Evolutionary conservation across 148 eudicot species (phyloP).

Genomic region (Rhododendron ferrugineum): DNA sequence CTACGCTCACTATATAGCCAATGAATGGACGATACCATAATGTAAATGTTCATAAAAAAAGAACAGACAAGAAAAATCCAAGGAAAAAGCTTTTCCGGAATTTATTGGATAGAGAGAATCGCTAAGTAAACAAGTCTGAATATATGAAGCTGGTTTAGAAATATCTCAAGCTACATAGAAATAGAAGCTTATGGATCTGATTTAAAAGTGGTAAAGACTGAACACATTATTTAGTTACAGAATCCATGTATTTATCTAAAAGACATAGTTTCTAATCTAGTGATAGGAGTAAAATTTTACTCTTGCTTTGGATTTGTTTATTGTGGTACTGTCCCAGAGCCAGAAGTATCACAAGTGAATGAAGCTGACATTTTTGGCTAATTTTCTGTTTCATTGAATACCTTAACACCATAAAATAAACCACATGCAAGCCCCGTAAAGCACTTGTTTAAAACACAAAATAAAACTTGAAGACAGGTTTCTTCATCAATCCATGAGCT

Average conservation of each 20-base stretch:
- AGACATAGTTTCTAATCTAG: background rate
- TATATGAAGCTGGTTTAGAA: background rate
- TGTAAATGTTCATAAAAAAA: background rate
- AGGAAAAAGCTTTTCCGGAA: background rate
- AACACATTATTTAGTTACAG: background rate
- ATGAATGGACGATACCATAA: background rate
- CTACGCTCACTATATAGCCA: background rate
- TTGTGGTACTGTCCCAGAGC: background rate
- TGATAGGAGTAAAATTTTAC: background rate
- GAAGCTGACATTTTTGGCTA: background rate
- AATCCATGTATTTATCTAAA: background rate
- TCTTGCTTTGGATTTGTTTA: background rate
- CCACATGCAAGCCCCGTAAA: background rate
- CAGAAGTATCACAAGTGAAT: background rate
- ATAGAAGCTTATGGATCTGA: background rate
- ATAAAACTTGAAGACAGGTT: background rate
- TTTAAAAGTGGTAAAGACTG: background rate
- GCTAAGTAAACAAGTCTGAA: background rate
- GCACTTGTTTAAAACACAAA: background rate
- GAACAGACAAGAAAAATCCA: background rate
- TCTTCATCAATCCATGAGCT: background rate
- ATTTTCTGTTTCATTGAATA: background rate
- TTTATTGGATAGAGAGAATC: background rate
- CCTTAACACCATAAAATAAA: background rate
- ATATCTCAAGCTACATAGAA: background rate